Percentiles rank a stretch among this genome's conserved stretches.
These are phyloP conservation scores for Ascoidea tarda DNA, from an alignment of 805 yeast species.

Conservation along the genomic window DNA sequence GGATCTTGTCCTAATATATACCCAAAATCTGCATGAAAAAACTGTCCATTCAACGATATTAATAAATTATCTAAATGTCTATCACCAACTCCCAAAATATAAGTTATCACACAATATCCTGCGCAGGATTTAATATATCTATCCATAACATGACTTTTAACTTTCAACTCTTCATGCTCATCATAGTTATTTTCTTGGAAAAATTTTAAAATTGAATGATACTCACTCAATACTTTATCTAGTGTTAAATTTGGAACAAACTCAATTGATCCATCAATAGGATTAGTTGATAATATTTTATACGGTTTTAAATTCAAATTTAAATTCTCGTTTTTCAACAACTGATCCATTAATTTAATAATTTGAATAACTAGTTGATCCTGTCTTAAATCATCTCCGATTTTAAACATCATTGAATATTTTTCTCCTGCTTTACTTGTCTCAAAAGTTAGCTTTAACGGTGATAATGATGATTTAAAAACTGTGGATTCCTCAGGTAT, in stretches of 20 bases:
- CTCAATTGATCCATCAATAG: constrained; percentile 85
- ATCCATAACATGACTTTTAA: constrained; percentile 43
- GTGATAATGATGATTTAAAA: constrained; percentile 83
- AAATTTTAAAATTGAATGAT: constrained; percentile 65
- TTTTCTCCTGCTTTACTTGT: constrained; percentile 30
- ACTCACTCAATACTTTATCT: constrained; percentile 58
- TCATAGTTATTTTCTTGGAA: constrained; percentile 56
- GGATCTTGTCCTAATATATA: constrained; percentile 95
- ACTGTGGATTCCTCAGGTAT: constrained; percentile 71
- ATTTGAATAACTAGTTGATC: constrained; percentile 96
- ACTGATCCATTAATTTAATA: constrained; percentile 78
- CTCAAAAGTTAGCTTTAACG: constrained; percentile 68
- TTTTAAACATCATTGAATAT: constrained; percentile 83
- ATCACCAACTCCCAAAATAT: constrained; percentile 92
- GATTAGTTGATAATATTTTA: constrained; percentile 78
- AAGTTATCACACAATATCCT: constrained; percentile 94
- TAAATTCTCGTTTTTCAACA: constrained; percentile 77
- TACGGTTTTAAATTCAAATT: constrained; percentile 84
- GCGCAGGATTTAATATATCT: constrained; percentile 92
- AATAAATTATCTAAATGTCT: constrained; percentile 87
- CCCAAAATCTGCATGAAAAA: constrained; percentile 97
- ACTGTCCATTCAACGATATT: constrained; percentile 70
- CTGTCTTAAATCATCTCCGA: constrained; percentile 91
- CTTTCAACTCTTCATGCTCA: constrained; percentile 19
- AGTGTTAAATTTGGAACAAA: constrained; percentile 89